Percentiles rank a stretch among this genome's conserved stretches.
phyloP scores from a whole-genome alignment of 768 basidiomycete species.

The Leccinum aurantiacum region DNA sequence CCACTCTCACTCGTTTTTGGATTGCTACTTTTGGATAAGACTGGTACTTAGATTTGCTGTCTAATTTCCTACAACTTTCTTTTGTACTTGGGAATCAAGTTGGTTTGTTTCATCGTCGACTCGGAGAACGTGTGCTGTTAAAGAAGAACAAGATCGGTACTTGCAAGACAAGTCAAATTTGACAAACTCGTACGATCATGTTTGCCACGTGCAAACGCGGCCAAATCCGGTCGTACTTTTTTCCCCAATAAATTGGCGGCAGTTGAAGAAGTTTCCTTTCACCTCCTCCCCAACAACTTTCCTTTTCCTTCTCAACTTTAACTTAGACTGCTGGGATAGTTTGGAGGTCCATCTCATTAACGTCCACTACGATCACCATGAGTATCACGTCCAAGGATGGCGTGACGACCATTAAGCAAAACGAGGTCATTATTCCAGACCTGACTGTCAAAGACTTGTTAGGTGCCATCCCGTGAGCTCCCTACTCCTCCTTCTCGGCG shows the following conservation, averaged over 20 bases:
- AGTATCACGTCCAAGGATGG: constrained; percentile 12
- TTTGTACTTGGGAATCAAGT: neutral
- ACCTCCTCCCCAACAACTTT: neutral
- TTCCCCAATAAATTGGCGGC: constrained; percentile 31
- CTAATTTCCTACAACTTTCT: neutral
- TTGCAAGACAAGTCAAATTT: too few species aligned
- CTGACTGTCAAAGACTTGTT: constrained; percentile 86
- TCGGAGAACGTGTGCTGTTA: neutral
- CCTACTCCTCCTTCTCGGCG: constrained; percentile 3
- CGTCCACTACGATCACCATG: constrained; percentile 23
- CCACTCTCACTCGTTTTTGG: neutral
- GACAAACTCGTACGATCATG: neutral
- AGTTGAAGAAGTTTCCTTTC: neutral
- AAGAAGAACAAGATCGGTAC: too few species aligned
- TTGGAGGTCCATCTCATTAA: neutral
- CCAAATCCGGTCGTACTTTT: constrained; percentile 19
- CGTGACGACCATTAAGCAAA: constrained; percentile 49
- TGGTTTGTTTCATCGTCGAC: neutral
- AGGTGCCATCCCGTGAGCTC: constrained; percentile 74
- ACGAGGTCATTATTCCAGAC: constrained; percentile 71
- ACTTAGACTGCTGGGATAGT: constrained; percentile 9
- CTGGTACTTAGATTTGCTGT: neutral
- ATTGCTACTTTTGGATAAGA: neutral
- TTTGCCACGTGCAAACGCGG: constrained; percentile 29
- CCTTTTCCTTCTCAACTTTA: constrained; percentile 1